Evolutionary conservation across 2,329 filamentous ascomycete genomes (phyloP).

Genomic region (Penicillium brasilianum): DNA sequence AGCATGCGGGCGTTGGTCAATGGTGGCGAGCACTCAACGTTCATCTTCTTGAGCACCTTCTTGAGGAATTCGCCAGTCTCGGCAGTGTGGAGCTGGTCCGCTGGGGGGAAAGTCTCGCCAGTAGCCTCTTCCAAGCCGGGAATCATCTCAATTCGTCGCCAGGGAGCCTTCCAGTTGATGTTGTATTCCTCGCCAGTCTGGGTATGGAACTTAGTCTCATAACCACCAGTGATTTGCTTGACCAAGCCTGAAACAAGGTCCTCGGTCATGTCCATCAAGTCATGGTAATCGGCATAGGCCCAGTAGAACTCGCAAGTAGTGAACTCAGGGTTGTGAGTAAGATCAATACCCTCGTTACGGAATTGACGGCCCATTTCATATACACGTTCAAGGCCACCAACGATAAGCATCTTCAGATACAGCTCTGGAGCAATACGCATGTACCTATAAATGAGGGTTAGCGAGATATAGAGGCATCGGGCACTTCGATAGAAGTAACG

Average conservation of each 20-base stretch:
- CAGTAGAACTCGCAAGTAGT: constrained; percentile 97
- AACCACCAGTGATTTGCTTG: constrained; percentile 83
- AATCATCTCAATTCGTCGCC: constrained; percentile 96
- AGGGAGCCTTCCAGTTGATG: constrained; percentile 95
- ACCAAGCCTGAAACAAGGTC: constrained; percentile 89
- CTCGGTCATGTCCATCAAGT: constrained; percentile 89
- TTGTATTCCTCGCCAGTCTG: constrained; percentile 84
- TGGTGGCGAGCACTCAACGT: constrained; percentile 86
- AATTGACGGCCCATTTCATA: constrained; percentile 97
- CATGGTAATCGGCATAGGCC: constrained; percentile 90
- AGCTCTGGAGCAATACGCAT: constrained; percentile 94
- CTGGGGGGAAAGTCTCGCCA: constrained; percentile 91
- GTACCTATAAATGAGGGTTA: constrained; percentile 67
- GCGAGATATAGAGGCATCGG: not conserved
- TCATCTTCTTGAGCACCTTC: constrained; percentile 82
- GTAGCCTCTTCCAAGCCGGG: constrained; percentile 85
- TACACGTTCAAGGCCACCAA: constrained; percentile 90
- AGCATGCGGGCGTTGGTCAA: constrained; percentile 95
- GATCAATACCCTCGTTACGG: constrained; percentile 87
- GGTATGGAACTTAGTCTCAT: constrained; percentile 84
- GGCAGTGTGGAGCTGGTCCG: constrained; percentile 84
- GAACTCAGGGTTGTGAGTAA: constrained; percentile 98
- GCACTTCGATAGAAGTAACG: not conserved
- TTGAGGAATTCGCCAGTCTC: constrained; percentile 90
- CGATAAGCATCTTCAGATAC: constrained; percentile 94